Base-by-base conservation (phyloP, 1,139 yeast genomes). In the Nakaseomyces bracarensis region DNA sequence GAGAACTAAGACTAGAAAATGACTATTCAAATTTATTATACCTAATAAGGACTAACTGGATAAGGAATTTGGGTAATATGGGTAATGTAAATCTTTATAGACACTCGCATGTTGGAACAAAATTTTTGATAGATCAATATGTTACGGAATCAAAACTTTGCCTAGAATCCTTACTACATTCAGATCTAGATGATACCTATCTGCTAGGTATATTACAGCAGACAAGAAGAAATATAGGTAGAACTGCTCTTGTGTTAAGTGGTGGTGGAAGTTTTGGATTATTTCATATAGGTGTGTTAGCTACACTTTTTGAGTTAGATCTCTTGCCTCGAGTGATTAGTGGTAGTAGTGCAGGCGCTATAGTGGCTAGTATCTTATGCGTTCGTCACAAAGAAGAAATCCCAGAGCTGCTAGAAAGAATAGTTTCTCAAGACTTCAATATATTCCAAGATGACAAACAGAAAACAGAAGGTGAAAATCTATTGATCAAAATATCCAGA, bases 221-320 rank as follows among this genome's bases (percentile, higher is more conserved):
- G 58, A 86, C 97, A 0, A 70, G 96, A 47, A 83, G 84, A 59
- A 85, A 89, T 51, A 85, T 85, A 45, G 99, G 99, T 1, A 70
- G 96, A 43, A 89, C 97, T 0, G 98, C 97, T 0, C 67, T 91
- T 38, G 86, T 93, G 23, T 71, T 91, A 41, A 82, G 95, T 38
- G 99, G 99, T 1, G 99, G 99, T 1, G 89, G 95, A 11, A 83
- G 95, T 3, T 83, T 91, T 66, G 98, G 97, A 0, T 68, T 89
- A 41, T 78, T 89, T 50, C 98, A 91, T 52, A 82, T 87, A 43
- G 99, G 99, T 0, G 96, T 91, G 0, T 68, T 89, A 42, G 77
- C 87, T 5, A 83, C 93, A 6, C 69, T 91, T 33, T 66, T 82
- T 39, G 93, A 84, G 52, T 73, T 75, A 38, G 78, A 81, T 42